These are phyloP conservation scores for Coemansia sp. DNA, from an alignment of 192 early-diverging fungal species.

Conservation along the genomic window DNA sequence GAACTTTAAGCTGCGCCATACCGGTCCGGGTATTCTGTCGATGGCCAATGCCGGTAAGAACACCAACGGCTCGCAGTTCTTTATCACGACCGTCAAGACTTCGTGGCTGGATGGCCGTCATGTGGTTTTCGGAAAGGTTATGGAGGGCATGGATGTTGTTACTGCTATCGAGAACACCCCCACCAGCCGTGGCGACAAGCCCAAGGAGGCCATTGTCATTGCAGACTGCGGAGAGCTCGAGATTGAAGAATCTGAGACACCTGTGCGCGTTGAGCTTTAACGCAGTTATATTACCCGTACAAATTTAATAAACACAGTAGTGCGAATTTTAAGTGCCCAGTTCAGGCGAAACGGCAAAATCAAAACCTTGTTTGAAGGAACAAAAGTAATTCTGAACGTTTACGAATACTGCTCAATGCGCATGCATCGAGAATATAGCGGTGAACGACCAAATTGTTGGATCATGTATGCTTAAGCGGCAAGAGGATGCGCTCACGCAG, in stretches of 20 bases:
- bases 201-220: slow-evolving; percentile 68
- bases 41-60: slow-evolving; percentile 78
- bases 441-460: too few species aligned
- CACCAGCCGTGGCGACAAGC: slow-evolving; percentile 60
- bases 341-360: too few species aligned
- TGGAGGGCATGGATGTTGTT: slow-evolving; percentile 59
- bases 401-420: too few species aligned
- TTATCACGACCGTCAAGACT: slow-evolving; percentile 70
- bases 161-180: slow-evolving; percentile 27
- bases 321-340: too few species aligned
- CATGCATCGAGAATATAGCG: too few species aligned
- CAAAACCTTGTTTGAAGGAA: too few species aligned
- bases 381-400: too few species aligned
- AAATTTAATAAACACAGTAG: too few species aligned
- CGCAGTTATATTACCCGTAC: not conserved
- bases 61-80: slow-evolving; percentile 87
- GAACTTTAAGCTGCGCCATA: slow-evolving; percentile 74
- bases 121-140: slow-evolving; percentile 77
- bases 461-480: too few species aligned
- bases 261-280: slow-evolving; percentile 47
- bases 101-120: slow-evolving; percentile 77
- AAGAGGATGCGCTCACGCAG: too few species aligned
- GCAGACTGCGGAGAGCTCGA: slow-evolving; percentile 71
- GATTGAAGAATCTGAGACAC: slow-evolving; percentile 53
- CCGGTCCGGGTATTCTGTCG: slow-evolving; percentile 65